Conservation (phyloP, 2,329 filamentous ascomycete genomes). For the Cercospora berteroae region DNA sequence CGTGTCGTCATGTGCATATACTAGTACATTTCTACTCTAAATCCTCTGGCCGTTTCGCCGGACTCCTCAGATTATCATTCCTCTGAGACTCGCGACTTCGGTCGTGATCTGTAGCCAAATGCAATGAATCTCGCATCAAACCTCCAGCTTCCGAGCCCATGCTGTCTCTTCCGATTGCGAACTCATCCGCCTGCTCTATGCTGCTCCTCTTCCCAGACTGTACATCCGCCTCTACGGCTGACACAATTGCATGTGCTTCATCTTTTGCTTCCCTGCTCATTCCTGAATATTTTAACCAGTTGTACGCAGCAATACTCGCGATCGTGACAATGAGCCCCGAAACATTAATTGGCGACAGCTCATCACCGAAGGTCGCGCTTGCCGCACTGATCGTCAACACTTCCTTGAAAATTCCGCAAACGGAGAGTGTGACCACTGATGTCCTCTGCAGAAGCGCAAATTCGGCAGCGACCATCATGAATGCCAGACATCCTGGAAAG, state of each 20-base stretch:
- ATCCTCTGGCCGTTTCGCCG: constrained; percentile 49
- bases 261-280: constrained; percentile 75
- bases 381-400: constrained; percentile 92
- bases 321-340: constrained; percentile 83
- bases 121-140: constrained; percentile 26
- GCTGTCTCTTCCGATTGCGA: constrained; percentile 23
- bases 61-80: constrained; percentile 32
- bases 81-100: constrained; percentile 9
- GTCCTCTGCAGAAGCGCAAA: constrained; percentile 94
- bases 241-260: constrained; percentile 45
- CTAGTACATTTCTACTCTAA: constrained; percentile 36
- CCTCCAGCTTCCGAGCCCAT: constrained; percentile 34
- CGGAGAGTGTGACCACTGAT: constrained; percentile 90
- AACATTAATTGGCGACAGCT: constrained; percentile 81
- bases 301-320: constrained; percentile 81
- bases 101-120: constrained; percentile 18
- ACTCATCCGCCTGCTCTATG: constrained; percentile 18
- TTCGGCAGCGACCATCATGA: constrained; percentile 94
- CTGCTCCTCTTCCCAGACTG: constrained; percentile 3
- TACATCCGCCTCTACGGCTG: constrained; percentile 37
- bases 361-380: constrained; percentile 82
- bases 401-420: constrained; percentile 98
- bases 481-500: constrained; percentile 87
- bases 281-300: constrained; percentile 87
- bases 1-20: not conserved